Evolutionary conservation across 176 grass and related monocot genomes (phyloP), one percentile per base, ranked within the genome.

Genomic region (Panicum miliaceum): DNA sequence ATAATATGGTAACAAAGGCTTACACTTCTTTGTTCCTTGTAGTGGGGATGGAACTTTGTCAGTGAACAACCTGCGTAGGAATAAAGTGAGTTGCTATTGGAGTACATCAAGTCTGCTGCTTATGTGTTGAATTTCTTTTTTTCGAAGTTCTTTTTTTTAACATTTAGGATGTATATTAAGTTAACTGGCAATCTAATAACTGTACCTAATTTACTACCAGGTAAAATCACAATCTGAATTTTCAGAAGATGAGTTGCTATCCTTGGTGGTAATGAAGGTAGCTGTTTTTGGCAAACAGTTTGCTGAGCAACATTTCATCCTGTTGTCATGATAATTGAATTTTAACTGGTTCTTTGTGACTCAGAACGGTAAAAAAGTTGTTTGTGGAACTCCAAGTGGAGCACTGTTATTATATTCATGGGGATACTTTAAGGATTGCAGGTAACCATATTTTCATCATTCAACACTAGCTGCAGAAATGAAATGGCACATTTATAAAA

Each of bases 381-480:
- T 98, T 68, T 98, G 93, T 85, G 93, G 93, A 87, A 98, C 96
- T 81, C 83, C 92, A 59, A 94, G 85, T 71, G 96, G 96, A 83
- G 83, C 96, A 35, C 77, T 98, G 45, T 66, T 95, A 78, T 73
- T 98, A 20, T 95, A 98, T 84, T 95, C 93, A 19, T 98, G 96
- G 96, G 96, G 96, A 68, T 71, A 93, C 86, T 98, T 98, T 81
- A 93, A 98, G 56, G 96, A 98, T 85, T 98, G 93, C 96, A 93
- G 96, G 96, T 98, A 89, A 54, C 38, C 27, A 8, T 53, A 29
- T 68, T 77, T 67, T 67, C 61, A 61, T 66, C 19, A 87, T 40
- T 71, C 50, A 75, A 40, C 27, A 50, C 42, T 66, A 52, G 14
- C 32, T 85, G 9, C 11, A 51, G 64, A 77, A 82, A 56, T 65